These are phyloP conservation scores for Hemileia vastatrix DNA, from an alignment of 1,284 basidiomycete genomes.

Conservation along the genomic window DNA sequence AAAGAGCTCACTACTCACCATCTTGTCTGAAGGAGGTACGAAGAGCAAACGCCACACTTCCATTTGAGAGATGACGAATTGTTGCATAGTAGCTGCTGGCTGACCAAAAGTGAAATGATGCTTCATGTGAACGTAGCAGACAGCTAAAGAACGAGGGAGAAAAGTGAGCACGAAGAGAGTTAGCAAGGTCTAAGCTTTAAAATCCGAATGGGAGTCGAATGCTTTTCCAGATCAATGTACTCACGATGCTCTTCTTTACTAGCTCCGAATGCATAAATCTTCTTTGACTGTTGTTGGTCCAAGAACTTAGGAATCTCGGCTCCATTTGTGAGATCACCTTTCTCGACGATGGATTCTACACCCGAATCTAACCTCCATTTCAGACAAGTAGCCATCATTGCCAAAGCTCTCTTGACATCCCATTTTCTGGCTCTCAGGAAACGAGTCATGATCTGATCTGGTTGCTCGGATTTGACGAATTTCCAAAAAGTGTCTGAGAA, in stretches of 20 bases:
- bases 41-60: neutral
- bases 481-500: neutral
- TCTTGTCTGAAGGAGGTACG: neutral
- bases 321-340: conserved; percentile 11
- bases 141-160: conserved; percentile 21
- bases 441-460: neutral
- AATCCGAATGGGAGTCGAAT: too few species aligned
- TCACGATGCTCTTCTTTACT: neutral
- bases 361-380: conserved; percentile 5
- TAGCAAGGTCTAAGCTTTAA: too few species aligned
- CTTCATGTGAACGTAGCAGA: conserved; percentile 21
- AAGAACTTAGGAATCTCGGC: conserved; percentile 1
- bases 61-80: conserved; percentile 19
- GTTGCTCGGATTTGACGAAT: neutral
- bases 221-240: neutral
- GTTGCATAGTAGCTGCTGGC: conserved; percentile 26
- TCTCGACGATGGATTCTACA: conserved; percentile 27
- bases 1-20: neutral
- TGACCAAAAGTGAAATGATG: conserved; percentile 21
- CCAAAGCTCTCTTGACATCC: neutral
- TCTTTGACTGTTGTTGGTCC: neutral
- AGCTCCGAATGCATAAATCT: conserved; percentile 6
- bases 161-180: too few species aligned
- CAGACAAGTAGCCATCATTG: neutral
- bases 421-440: neutral